A percentile compares a stretch with the other conserved stretches of the same genome.
These are phyloP conservation scores for Scutellaria galericulata DNA, from an alignment of 257 asterid species.

Conservation along the genomic window DNA sequence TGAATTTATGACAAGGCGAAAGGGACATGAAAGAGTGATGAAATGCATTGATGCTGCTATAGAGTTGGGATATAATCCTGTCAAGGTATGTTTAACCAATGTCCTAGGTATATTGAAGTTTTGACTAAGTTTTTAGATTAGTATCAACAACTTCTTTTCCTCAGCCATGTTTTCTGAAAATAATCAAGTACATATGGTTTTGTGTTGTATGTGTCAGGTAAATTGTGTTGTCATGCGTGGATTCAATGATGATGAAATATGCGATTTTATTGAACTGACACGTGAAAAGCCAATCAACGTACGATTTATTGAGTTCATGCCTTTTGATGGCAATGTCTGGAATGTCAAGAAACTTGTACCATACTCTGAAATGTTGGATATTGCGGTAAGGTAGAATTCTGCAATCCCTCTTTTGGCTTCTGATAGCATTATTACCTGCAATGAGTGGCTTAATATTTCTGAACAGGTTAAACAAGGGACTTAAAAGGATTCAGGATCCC, in stretches of 20 bases:
- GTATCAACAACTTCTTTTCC: conserved; percentile 12
- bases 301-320: conserved; percentile 97
- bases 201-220: conserved; percentile 58
- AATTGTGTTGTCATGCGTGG: conserved; percentile 99
- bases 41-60: conserved; percentile 79
- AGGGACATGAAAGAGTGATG: conserved; percentile 91
- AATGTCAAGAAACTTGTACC: conserved; percentile 97
- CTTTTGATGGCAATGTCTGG: conserved; percentile 98
- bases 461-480: conserved; percentile 75
- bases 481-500: conserved; percentile 77
- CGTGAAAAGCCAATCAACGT: conserved; percentile 92
- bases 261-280: conserved; percentile 90
- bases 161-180: conserved; percentile 8
- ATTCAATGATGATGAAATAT: conserved; percentile 94
- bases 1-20: conserved; percentile 90
- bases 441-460: conserved; percentile 48
- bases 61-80: conserved; percentile 83
- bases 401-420: conserved; percentile 29
- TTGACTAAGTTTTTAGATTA: not conserved
- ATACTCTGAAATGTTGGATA: conserved; percentile 90
- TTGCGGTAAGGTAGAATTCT: conserved; percentile 81
- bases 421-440: conserved; percentile 25
- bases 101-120: conserved; percentile 2
- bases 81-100: conserved; percentile 63
- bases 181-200: conserved; percentile 17